Conservation (phyloP, 202 grass and related monocot species). For the Cymbopogon flexuosus region DNA sequence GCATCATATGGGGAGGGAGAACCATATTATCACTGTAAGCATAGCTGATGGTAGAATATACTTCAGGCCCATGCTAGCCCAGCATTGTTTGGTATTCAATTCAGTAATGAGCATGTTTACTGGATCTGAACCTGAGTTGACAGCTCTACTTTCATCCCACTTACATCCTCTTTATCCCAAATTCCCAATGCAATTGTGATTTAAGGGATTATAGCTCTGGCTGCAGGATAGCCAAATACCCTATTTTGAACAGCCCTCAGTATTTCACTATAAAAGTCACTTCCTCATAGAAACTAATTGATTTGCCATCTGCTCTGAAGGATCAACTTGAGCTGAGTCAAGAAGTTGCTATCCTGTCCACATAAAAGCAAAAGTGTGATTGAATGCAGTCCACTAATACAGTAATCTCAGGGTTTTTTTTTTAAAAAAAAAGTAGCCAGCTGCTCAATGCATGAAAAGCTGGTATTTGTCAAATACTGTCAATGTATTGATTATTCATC, state of each 20-base stretch:
- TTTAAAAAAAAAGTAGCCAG: background rate
- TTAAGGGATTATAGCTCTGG: background rate
- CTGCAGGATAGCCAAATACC: background rate
- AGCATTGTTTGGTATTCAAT: constrained; percentile 30
- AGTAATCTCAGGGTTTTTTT: background rate
- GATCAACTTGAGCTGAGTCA: background rate
- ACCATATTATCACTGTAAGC: constrained; percentile 33
- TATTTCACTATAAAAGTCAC: constrained; percentile 11
- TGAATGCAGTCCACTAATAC: background rate
- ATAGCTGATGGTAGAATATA: constrained; percentile 38
- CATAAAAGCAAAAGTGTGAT: constrained; percentile 11
- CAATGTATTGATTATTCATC: background rate
- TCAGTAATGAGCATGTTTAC: constrained; percentile 36
- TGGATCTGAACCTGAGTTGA: constrained; percentile 6
- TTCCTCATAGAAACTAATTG: constrained; percentile 4
- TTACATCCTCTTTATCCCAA: constrained; percentile 9
- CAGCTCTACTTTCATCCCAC: constrained; percentile 29
- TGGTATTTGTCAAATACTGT: constrained; percentile 11
- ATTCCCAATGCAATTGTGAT: background rate
- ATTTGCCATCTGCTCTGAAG: background rate
- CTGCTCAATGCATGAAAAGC: background rate
- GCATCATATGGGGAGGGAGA: constrained; percentile 11
- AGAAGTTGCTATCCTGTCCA: constrained; percentile 14
- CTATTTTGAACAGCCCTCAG: background rate
- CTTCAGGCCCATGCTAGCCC: constrained; percentile 23